Evolutionary conservation across 2,329 filamentous ascomycete genomes (phyloP).

Genomic region (Diplocarpon mali): DNA sequence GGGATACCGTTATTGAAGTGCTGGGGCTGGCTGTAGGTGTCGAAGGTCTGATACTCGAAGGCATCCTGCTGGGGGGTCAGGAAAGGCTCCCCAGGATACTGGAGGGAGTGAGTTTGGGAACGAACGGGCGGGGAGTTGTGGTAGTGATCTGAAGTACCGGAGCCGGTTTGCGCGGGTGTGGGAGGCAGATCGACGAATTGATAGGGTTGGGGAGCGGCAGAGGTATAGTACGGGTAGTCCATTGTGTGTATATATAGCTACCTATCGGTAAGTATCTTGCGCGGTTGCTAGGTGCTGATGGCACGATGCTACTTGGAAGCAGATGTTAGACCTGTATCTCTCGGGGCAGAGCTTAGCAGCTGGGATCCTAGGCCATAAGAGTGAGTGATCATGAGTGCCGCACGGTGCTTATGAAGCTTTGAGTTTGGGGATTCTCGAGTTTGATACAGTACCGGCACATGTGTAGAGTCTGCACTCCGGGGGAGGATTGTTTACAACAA

Average conservation of each 20-base stretch:
- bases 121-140: slow-evolving; percentile 33
- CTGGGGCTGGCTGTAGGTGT: slow-evolving; percentile 17
- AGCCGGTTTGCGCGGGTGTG: slow-evolving; percentile 28
- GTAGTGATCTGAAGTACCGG: slow-evolving; percentile 33
- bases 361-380: too few relatives aligned
- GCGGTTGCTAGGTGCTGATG: background rate
- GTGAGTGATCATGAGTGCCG: too few relatives aligned
- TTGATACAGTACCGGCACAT: too few relatives aligned
- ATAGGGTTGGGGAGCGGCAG: slow-evolving; percentile 32
- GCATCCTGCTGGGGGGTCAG: slow-evolving; percentile 25
- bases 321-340: slow-evolving; percentile 3
- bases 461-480: too few relatives aligned
- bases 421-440: too few relatives aligned
- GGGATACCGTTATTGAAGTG: slow-evolving; percentile 15
- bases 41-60: slow-evolving; percentile 24
- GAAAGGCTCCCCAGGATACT: slow-evolving; percentile 16
- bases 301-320: slow-evolving; percentile 3
- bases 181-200: slow-evolving; percentile 37
- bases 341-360: background rate
- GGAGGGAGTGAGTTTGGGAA: slow-evolving; percentile 10
- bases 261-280: too few relatives aligned
- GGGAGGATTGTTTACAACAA: too few relatives aligned
- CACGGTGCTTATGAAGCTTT: too few relatives aligned
- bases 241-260: slow-evolving; percentile 28
- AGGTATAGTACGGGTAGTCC: slow-evolving; percentile 45